Conservation (phyloP, 331 rosid species). For the Cucumis variabilis region DNA sequence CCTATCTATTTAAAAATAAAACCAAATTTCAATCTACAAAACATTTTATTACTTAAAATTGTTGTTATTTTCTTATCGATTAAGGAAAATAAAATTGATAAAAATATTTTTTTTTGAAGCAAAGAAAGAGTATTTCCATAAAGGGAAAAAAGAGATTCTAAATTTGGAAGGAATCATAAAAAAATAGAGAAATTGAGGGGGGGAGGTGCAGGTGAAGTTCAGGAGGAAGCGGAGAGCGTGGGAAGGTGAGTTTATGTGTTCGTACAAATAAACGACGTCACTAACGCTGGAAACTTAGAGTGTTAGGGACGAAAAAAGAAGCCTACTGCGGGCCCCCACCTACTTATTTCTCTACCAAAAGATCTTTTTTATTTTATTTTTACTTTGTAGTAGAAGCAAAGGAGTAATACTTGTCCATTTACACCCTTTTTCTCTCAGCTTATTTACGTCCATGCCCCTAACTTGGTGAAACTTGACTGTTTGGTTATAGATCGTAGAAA, state of each 20-base stretch:
- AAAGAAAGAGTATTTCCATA: background rate
- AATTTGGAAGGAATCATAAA: background rate
- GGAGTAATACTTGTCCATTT: no score
- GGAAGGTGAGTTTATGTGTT: background rate
- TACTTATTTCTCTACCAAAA: background rate
- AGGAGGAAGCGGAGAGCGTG: conserved; percentile 52
- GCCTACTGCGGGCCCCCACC: background rate
- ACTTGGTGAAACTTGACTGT: background rate
- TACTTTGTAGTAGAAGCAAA: background rate
- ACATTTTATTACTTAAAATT: background rate
- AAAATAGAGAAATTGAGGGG: conserved; percentile 4
- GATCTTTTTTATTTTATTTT: conserved; percentile 19
- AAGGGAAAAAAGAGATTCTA: background rate
- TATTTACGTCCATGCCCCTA: background rate
- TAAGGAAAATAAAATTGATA: background rate
- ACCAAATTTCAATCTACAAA: background rate
- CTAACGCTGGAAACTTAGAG: background rate
- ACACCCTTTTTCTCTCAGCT: background rate
- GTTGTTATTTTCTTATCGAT: background rate
- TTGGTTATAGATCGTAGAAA: no score
- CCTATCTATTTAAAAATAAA: no score
- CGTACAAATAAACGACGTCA: conserved; percentile 17
- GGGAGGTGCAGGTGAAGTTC: conserved; percentile 47
- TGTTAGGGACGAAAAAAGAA: background rate
- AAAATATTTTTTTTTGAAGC: no score